Evolutionary conservation across 169 alveolate species (phyloP).

Genomic region (Eimeria necatrix): DNA sequence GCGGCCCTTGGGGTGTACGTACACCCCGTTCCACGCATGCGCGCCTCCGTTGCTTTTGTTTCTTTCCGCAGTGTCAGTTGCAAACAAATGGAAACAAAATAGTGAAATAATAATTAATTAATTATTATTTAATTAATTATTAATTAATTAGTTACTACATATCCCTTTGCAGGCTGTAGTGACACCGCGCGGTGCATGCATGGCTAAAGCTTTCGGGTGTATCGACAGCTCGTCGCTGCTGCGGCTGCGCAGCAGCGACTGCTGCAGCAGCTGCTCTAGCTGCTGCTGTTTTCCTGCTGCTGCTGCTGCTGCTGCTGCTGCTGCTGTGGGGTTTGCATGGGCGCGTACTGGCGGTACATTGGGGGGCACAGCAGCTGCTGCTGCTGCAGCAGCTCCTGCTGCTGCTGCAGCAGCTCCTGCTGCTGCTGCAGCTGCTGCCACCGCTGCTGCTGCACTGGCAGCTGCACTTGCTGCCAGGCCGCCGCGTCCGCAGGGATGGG

Average conservation of each 20-base stretch:
- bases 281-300: not conserved
- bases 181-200: no score
- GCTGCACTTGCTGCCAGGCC: constrained; percentile 1
- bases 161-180: not conserved
- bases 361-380: constrained; percentile 30
- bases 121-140: no score
- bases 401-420: constrained; percentile 7
- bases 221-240: not conserved
- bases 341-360: constrained; percentile 54
- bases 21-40: no score
- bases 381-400: constrained; percentile 43
- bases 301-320: constrained; percentile 47
- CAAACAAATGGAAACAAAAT: no score
- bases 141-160: not conserved
- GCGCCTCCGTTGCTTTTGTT: no score
- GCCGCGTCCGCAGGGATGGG: not conserved
- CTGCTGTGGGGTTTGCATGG: not conserved
- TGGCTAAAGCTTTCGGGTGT: no score
- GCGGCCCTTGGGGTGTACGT: no score
- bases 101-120: no score
- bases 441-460: not conserved
- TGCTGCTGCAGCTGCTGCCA: not conserved
- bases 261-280: not conserved
- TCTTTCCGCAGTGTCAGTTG: no score
- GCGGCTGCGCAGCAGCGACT: not conserved